Evolutionary conservation across 495 filamentous ascomycete species (phyloP).

Genomic region (Lasiosphaeria miniovina): DNA sequence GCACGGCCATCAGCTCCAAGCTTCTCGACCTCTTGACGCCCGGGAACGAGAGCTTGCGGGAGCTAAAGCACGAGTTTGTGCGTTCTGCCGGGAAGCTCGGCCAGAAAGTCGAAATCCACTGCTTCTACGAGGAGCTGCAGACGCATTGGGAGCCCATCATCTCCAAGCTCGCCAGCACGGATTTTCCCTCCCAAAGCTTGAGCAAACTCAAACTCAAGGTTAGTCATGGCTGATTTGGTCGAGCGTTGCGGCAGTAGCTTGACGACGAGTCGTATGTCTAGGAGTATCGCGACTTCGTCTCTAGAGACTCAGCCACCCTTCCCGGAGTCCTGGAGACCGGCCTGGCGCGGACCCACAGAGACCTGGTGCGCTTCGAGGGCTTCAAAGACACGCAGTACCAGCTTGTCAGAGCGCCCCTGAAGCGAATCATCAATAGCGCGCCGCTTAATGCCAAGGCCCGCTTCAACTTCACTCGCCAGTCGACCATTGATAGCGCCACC

Average conservation of each 20-base stretch:
- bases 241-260: no score
- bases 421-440: neutral
- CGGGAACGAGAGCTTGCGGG: conserved; percentile 28
- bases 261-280: no score
- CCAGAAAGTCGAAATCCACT: neutral
- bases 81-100: neutral
- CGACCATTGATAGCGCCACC: neutral
- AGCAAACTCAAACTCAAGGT: no score
- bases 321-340: neutral
- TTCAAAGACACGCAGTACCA: neutral
- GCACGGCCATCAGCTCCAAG: conserved; percentile 26
- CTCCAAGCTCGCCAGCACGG: no score
- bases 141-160: no score
- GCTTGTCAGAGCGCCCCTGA: neutral
- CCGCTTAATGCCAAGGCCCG: neutral
- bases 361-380: neutral
- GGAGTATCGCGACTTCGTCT: conserved; percentile 1
- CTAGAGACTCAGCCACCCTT: neutral
- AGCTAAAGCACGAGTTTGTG: conserved; percentile 20
- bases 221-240: no score
- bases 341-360: neutral
- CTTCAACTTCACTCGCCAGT: neutral
- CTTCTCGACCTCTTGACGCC: conserved; percentile 35
- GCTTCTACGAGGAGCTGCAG: neutral
- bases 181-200: no score